Conservation (phyloP, 1,139 yeast genomes). For the Schwanniomyces etchellsii region DNA sequence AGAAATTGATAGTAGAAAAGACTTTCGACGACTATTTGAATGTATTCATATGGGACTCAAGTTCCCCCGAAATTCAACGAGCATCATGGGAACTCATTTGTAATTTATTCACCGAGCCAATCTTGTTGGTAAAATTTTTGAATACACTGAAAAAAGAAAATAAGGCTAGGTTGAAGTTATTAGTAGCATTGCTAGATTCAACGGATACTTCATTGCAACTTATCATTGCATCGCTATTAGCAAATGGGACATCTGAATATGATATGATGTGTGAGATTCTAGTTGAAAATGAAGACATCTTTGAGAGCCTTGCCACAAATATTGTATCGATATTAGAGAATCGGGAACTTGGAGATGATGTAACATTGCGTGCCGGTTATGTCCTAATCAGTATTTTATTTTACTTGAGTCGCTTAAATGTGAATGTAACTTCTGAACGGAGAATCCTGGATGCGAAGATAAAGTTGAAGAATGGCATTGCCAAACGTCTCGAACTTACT, state of each 20-base stretch:
- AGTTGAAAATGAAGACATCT: conserved; percentile 16
- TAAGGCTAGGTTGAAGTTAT: conserved; percentile 26
- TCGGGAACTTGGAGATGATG: conserved; percentile 23
- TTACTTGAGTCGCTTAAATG: conserved; percentile 13
- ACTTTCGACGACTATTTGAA: conserved; percentile 29
- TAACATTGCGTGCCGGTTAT: conserved; percentile 32
- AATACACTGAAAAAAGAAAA: conserved; percentile 30
- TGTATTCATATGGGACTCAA: conserved; percentile 34
- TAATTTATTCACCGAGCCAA: conserved; percentile 41
- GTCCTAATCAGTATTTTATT: conserved; percentile 26
- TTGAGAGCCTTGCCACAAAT: conserved; percentile 17
- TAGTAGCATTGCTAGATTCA: conserved; percentile 38
- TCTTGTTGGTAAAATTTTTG: conserved; percentile 45
- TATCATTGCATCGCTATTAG: conserved; percentile 41
- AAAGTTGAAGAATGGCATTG: neutral
- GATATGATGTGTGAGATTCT: conserved; percentile 37
- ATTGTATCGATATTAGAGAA: conserved; percentile 19
- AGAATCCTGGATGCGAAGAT: neutral
- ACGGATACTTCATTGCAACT: conserved; percentile 31
- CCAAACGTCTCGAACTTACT: neutral
- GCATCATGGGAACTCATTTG: conserved; percentile 45
- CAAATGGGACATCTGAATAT: conserved; percentile 44
- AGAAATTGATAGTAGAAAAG: conserved; percentile 27
- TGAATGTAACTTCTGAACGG: conserved; percentile 6
- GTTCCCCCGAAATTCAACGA: conserved; percentile 32